These are phyloP conservation scores for Cercospora canescens DNA, from an alignment of 2,329 filamentous ascomycete species.

Conservation along the genomic window DNA sequence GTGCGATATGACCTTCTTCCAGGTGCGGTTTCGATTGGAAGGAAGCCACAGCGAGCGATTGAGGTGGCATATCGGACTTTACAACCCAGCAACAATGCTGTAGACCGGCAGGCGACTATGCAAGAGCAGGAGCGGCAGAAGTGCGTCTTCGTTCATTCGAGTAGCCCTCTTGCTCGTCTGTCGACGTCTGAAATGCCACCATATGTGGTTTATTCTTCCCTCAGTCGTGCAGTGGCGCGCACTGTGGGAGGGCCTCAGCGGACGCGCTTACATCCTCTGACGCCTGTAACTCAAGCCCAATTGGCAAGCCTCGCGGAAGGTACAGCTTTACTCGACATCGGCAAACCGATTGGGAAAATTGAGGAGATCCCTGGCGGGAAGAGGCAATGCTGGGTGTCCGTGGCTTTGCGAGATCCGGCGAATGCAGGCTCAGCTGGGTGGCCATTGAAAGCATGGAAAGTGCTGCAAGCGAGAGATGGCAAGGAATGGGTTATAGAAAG, in stretches of 20 bases:
- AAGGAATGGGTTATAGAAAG: constrained; percentile 74
- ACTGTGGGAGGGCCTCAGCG: constrained; percentile 56
- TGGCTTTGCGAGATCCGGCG: constrained; percentile 56
- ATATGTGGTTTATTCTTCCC: constrained; percentile 83
- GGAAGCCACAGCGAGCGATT: constrained; percentile 79
- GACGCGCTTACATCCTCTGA: constrained; percentile 86
- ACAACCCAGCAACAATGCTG: constrained; percentile 59
- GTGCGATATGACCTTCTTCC: constrained; percentile 84
- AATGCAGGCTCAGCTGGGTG: constrained; percentile 22
- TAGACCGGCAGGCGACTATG: constrained; percentile 28
- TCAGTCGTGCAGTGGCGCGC: constrained; percentile 66
- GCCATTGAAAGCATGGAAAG: constrained; percentile 73
- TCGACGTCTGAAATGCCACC: constrained; percentile 75
- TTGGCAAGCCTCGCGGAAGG: constrained; percentile 78
- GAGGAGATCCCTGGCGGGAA: constrained; percentile 49
- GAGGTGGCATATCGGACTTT: constrained; percentile 91
- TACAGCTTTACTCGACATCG: constrained; percentile 79
- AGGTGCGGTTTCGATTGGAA: constrained; percentile 52
- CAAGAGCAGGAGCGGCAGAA: constrained; percentile 55
- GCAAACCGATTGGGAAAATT: constrained; percentile 89
- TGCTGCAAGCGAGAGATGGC: constrained; percentile 72
- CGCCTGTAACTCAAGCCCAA: constrained; percentile 73
- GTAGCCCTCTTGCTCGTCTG: constrained; percentile 71
- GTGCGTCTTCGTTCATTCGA: constrained; percentile 84
- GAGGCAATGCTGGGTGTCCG: constrained; percentile 76